Base-by-base conservation (phyloP, 2,329 filamentous ascomycete species). In the Trichoderma oligosporum region DNA sequence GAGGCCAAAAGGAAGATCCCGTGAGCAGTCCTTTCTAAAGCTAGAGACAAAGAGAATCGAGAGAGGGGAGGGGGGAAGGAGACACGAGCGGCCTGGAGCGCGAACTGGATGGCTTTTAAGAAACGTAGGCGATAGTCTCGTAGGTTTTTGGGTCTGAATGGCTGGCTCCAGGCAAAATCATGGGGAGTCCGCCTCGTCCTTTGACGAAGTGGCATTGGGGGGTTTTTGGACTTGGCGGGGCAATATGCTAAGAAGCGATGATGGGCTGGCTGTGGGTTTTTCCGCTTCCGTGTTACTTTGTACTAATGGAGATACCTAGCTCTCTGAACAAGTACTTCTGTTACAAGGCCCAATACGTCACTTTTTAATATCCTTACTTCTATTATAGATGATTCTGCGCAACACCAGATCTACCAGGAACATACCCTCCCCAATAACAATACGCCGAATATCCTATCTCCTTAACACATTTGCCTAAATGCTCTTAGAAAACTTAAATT, bases 281-380 rank as follows among this genome's bases (percentile, higher is more conserved):
- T 70, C 69, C 69, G 69, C 48, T 63, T 60, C 59, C 44, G 60
- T 39, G 41, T 41, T 14, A n/a, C n/a, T n/a, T n/a, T n/a, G n/a
- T n/a, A n/a, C n/a, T n/a, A n/a, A n/a, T n/a, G n/a, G n/a, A n/a
- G n/a, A n/a, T n/a, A n/a, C n/a, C n/a, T n/a, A n/a, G n/a, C n/a
- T n/a, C n/a, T n/a, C n/a, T n/a, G n/a, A n/a, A n/a, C n/a, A n/a
- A n/a, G n/a, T n/a, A n/a, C n/a, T n/a, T n/a, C n/a, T n/a, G n/a
- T n/a, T n/a, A n/a, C n/a, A n/a, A n/a, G n/a, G n/a, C n/a, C n/a
- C n/a, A n/a, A n/a, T n/a, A n/a, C n/a, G n/a, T n/a, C n/a, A n/a
- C n/a, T n/a, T n/a, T n/a, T n/a, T n/a, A n/a, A n/a, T n/a, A n/a
- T n/a, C n/a, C n/a, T n/a, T n/a, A n/a, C n/a, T n/a, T n/a, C n/a